Evolutionary conservation across 202 grass and related monocot species (phyloP).

Genomic region (Alloteropsis angusta): DNA sequence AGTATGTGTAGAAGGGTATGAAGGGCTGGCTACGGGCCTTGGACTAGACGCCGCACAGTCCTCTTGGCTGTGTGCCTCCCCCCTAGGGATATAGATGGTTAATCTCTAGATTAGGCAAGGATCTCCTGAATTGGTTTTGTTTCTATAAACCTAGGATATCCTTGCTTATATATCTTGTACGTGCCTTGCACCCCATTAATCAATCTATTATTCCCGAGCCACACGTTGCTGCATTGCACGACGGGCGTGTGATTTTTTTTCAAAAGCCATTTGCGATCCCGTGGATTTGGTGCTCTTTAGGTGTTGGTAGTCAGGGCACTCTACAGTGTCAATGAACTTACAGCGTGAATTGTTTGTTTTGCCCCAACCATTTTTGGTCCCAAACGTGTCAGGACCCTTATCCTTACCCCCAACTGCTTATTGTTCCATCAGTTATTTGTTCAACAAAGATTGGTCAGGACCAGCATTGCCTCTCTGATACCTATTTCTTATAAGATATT

Average conservation of each 20-base stretch:
- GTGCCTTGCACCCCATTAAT: no score
- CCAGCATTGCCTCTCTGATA: constrained; percentile 7
- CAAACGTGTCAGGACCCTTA: background rate
- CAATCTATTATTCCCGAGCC: no score
- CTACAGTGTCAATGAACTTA: background rate
- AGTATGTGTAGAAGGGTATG: no score
- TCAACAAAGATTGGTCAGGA: background rate
- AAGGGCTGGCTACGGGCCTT: no score
- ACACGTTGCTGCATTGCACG: constrained; percentile 2
- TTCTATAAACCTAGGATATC: no score
- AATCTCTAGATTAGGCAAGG: no score
- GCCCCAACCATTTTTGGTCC: background rate
- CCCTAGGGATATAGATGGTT: no score
- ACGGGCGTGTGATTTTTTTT: background rate
- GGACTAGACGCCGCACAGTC: no score
- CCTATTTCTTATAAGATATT: background rate
- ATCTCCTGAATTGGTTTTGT: no score
- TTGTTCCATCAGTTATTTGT: background rate
- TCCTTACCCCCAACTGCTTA: background rate
- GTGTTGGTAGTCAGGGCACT: background rate
- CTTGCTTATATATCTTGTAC: no score
- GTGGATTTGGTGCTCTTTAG: background rate
- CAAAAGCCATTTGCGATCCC: background rate
- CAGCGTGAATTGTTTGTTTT: background rate
- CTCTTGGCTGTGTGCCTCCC: no score